Percentiles rank a stretch among this genome's conserved stretches.
phyloP scores from a whole-genome alignment of 1,139 yeast genomes.

The Sporopachydermia cereana region DNA sequence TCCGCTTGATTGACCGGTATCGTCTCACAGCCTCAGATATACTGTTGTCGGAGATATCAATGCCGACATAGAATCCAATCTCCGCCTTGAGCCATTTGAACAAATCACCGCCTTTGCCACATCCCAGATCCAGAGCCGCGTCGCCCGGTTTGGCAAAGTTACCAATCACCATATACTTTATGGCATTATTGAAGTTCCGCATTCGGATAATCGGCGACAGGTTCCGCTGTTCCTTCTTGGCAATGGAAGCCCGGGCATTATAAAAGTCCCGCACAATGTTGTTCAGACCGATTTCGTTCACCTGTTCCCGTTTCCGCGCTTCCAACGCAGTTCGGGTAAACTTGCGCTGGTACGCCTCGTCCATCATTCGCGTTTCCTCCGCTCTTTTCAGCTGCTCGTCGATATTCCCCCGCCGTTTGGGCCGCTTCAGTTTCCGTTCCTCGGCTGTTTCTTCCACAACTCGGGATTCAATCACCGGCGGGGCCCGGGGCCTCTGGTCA shows the following conservation, averaged over 20 bases:
- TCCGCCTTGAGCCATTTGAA: slow-evolving; percentile 75
- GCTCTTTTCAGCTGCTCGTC: slow-evolving; percentile 17
- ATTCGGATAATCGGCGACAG: slow-evolving; percentile 78
- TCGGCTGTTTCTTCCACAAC: neutral
- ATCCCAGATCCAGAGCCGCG: slow-evolving; percentile 73
- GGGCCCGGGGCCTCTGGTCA: no score
- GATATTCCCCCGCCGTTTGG: slow-evolving; percentile 19
- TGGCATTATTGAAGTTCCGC: slow-evolving; percentile 82
- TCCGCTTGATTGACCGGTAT: slow-evolving; percentile 41
- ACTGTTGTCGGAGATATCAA: slow-evolving; percentile 86
- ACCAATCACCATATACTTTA: slow-evolving; percentile 76
- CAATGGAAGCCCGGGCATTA: slow-evolving; percentile 68
- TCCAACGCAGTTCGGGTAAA: slow-evolving; percentile 19
- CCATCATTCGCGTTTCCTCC: slow-evolving; percentile 16
- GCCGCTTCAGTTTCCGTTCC: slow-evolving; percentile 17
- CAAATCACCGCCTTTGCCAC: slow-evolving; percentile 98
- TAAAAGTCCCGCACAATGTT: slow-evolving; percentile 71
- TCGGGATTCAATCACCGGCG: no score
- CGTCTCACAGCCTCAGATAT: slow-evolving; percentile 76
- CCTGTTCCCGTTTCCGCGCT: slow-evolving; percentile 11
- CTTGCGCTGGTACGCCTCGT: slow-evolving; percentile 24
- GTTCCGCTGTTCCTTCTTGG: slow-evolving; percentile 53
- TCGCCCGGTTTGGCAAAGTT: slow-evolving; percentile 39
- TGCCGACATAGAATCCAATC: slow-evolving; percentile 70
- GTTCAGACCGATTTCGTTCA: slow-evolving; percentile 24